Percentiles rank a stretch among this genome's conserved stretches.
Conservation (phyloP, 2,329 filamentous ascomycete genomes). For the Ceratocystis albifundus region DNA sequence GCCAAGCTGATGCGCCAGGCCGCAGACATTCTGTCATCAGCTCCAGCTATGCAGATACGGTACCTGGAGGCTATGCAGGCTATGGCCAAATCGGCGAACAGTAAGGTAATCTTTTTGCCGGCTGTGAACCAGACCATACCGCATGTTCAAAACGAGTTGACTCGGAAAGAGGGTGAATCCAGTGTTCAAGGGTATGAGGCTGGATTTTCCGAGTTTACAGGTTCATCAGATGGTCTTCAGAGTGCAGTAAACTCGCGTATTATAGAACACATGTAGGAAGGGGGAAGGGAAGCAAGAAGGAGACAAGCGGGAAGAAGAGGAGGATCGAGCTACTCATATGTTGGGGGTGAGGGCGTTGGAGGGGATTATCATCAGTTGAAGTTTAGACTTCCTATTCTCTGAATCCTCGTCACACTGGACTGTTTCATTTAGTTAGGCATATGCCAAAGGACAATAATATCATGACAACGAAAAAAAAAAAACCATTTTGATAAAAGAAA, state of each 20-base stretch:
- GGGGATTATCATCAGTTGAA: neutral
- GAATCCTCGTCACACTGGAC: neutral
- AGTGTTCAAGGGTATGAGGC: conserved; percentile 34
- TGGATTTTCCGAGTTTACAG: conserved; percentile 41
- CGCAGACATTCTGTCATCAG: conserved; percentile 81
- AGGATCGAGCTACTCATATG: neutral
- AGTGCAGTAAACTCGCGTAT: conserved; percentile 69
- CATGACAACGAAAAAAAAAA: conserved; percentile 24
- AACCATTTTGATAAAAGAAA: conserved; percentile 3
- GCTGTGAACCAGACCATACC: conserved; percentile 44
- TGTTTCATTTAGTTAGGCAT: neutral
- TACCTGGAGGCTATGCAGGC: conserved; percentile 98
- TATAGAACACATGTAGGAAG: conserved; percentile 68
- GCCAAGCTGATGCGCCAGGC: conserved; percentile 90
- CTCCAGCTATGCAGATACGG: conserved; percentile 94
- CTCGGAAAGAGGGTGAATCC: conserved; percentile 27
- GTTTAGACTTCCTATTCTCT: neutral
- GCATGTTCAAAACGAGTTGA: conserved; percentile 35
- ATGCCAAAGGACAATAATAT: neutral
- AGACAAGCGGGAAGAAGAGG: neutral
- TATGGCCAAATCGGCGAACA: conserved; percentile 90
- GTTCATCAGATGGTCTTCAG: conserved; percentile 54
- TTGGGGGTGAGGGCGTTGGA: neutral
- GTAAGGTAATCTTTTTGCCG: conserved; percentile 77
- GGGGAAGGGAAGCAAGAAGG: no score